These are phyloP conservation scores for Erodium trifolium DNA, from an alignment of 441 rosid genomes.

Conservation along the genomic window DNA sequence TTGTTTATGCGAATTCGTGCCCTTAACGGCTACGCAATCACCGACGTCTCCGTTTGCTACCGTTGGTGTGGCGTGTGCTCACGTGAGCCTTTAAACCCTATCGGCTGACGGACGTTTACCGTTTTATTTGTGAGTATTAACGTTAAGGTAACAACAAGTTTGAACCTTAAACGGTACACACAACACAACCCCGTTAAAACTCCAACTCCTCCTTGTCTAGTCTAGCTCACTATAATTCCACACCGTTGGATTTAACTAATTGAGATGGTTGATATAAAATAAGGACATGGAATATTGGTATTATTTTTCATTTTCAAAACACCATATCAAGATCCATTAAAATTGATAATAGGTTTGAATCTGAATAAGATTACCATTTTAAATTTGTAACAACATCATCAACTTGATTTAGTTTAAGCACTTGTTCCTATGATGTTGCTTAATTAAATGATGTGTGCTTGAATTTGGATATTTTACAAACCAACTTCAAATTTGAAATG, in stretches of 20 bases:
- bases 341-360: background rate
- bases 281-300: background rate
- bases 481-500: too few species aligned
- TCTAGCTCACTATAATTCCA: background rate
- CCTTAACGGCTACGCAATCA: constrained; percentile 3
- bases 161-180: too few species aligned
- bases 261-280: too few species aligned
- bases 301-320: background rate
- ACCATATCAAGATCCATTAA: background rate
- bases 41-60: background rate
- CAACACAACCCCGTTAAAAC: too few species aligned
- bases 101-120: background rate
- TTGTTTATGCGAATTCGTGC: background rate
- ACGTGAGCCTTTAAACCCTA: background rate
- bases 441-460: too few species aligned
- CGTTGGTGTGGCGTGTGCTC: background rate
- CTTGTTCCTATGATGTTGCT: background rate
- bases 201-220: background rate
- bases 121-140: background rate
- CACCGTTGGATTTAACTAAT: background rate
- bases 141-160: too few species aligned
- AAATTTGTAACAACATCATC: background rate
- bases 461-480: too few species aligned
- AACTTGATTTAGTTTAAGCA: background rate
- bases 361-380: background rate